phyloP scores from a whole-genome alignment of 1,284 basidiomycete genomes.

The Apiotrichum sp. region DNA sequence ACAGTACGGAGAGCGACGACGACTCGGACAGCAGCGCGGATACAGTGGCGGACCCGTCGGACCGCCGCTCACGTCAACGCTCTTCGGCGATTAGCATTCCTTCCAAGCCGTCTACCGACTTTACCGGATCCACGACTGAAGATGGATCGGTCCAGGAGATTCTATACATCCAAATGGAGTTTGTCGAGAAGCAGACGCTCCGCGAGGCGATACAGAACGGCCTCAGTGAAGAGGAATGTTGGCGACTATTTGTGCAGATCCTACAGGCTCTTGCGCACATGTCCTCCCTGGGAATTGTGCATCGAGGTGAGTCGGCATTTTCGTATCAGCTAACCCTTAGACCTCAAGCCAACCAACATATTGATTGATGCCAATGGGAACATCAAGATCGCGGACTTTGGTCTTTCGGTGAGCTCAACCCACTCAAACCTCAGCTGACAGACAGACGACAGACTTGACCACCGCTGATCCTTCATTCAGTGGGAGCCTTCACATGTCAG shows the following conservation, averaged over 20 bases:
- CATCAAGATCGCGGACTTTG: slow-evolving; percentile 93
- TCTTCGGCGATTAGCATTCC: slow-evolving; percentile 11
- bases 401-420: slow-evolving; percentile 51
- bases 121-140: slow-evolving; percentile 31
- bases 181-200: slow-evolving; percentile 45
- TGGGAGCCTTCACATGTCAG: slow-evolving; percentile 48
- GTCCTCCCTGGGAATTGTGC: slow-evolving; percentile 80
- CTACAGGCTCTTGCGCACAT: slow-evolving; percentile 91
- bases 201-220: slow-evolving; percentile 69
- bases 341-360: slow-evolving; percentile 87
- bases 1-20: slow-evolving; percentile 12
- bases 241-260: slow-evolving; percentile 85
- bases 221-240: slow-evolving; percentile 73
- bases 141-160: slow-evolving; percentile 35
- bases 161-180: slow-evolving; percentile 48
- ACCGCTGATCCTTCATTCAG: slow-evolving; percentile 58
- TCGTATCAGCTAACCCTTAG: slow-evolving; percentile 34
- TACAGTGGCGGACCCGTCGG: slow-evolving; percentile 33
- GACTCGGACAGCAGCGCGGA: slow-evolving; percentile 23
- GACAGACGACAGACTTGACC: slow-evolving; percentile 64
- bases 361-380: slow-evolving; percentile 86
- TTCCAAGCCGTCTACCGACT: slow-evolving; percentile 13
- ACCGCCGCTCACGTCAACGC: neutral
- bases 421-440: neutral
- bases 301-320: slow-evolving; percentile 51